These are phyloP conservation scores for Rosa lucieae DNA, from an alignment of 306 rosid species.

Conservation along the genomic window DNA sequence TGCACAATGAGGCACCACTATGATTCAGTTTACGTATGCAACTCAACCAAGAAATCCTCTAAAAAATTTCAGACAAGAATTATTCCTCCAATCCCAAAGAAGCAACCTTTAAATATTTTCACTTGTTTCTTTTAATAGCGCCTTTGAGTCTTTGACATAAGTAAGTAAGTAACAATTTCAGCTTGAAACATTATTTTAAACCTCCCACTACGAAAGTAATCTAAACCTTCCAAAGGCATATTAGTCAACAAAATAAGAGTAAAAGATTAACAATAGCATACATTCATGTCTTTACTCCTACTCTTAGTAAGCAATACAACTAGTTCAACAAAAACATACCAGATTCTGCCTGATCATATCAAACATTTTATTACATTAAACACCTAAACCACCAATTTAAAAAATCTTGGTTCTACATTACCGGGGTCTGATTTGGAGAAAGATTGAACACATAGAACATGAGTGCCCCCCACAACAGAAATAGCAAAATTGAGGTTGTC, in stretches of 20 bases:
- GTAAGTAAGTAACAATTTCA: background rate
- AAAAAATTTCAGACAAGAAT: background rate
- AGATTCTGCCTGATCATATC: background rate
- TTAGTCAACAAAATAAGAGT: background rate
- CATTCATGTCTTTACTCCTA: background rate
- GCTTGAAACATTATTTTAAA: background rate
- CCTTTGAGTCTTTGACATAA: slow-evolving; percentile 1
- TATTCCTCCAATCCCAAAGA: background rate
- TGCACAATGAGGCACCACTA: background rate
- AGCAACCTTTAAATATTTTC: slow-evolving; percentile 3
- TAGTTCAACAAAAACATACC: background rate
- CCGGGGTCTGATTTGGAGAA: slow-evolving; percentile 92
- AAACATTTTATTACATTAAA: background rate
- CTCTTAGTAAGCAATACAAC: background rate
- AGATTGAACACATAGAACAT: slow-evolving; percentile 69
- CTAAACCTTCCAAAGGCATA: background rate
- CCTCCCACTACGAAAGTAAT: background rate
- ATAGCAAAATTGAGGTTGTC: slow-evolving; percentile 78
- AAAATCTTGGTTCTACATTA: slow-evolving; percentile 17
- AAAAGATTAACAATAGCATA: background rate
- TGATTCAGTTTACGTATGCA: background rate
- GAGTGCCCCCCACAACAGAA: slow-evolving; percentile 70
- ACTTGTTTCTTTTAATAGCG: slow-evolving; percentile 1
- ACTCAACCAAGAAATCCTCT: background rate
- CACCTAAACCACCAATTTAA: background rate